phyloP scores from a whole-genome alignment of 139 green algal species.

The Auxenochlorella pyrenoidosa region DNA sequence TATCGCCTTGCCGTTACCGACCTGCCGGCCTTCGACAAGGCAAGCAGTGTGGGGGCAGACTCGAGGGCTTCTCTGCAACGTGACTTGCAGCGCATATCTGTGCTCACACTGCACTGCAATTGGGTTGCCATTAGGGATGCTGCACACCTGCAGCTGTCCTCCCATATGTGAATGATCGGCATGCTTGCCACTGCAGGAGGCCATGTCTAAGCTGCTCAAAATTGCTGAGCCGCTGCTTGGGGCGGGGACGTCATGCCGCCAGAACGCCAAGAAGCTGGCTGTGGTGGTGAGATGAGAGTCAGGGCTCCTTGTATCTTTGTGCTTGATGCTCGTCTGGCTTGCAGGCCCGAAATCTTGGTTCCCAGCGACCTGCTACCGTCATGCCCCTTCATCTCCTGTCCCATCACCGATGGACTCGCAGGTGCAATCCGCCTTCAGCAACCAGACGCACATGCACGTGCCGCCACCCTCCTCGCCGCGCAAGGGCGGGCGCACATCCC shows the following conservation, averaged over 20 bases:
- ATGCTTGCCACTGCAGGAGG: neutral
- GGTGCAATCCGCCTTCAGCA: neutral
- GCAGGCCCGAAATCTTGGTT: too few relatives aligned
- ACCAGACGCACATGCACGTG: neutral
- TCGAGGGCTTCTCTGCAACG: too few relatives aligned
- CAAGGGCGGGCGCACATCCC: neutral
- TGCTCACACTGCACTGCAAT: too few relatives aligned
- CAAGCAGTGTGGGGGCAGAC: too few relatives aligned
- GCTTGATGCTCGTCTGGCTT: too few relatives aligned
- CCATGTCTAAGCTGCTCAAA: conserved; percentile 1
- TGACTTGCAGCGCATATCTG: too few relatives aligned
- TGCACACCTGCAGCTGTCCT: too few relatives aligned
- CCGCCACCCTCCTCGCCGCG: neutral
- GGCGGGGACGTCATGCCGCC: neutral
- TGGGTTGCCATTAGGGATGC: too few relatives aligned
- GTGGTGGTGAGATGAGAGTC: neutral
- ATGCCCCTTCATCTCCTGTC: too few relatives aligned
- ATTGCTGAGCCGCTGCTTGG: neutral
- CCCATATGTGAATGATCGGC: too few relatives aligned
- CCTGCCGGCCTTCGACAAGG: neutral
- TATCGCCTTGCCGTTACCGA: neutral
- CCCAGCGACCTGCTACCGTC: too few relatives aligned
- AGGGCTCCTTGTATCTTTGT: neutral
- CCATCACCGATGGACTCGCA: too few relatives aligned
- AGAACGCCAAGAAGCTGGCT: neutral